A percentile compares a stretch with the other conserved stretches of the same genome.
phyloP scores from a whole-genome alignment of 352 stramenopile genomes.

The Thraustochytrium striatum region DNA sequence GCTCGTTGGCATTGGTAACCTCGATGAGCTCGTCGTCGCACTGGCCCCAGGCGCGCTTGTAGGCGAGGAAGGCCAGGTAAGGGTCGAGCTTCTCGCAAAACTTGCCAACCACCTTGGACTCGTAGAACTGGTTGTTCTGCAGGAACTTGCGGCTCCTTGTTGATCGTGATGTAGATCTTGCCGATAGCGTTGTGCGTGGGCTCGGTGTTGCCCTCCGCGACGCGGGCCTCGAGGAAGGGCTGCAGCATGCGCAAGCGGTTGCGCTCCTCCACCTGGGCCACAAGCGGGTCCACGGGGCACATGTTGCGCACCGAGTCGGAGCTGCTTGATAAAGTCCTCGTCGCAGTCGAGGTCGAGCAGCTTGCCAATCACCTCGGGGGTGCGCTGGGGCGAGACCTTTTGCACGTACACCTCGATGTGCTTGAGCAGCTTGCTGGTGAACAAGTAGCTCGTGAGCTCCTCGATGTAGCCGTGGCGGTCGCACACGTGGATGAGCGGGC shows the following conservation, averaged over 20 bases:
- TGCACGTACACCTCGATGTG: conserved; percentile 99
- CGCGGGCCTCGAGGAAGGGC: conserved; percentile 96
- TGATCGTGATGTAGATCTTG: conserved; percentile 99
- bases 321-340: conserved; percentile 99
- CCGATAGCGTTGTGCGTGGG: conserved; percentile 98
- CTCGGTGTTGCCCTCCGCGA: conserved; percentile 95
- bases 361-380: conserved; percentile 96
- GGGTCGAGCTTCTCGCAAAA: conserved; percentile 99
- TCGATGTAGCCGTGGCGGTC: conserved; percentile 99
- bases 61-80: conserved; percentile 96
- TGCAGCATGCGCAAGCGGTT: conserved; percentile 98
- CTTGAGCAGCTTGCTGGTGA: conserved; percentile 98
- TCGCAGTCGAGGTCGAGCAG: conserved; percentile 95
- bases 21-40: conserved; percentile 99
- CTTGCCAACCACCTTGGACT: conserved; percentile 95
- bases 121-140: conserved; percentile 99
- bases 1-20: conserved; percentile 95
- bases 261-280: conserved; percentile 96
- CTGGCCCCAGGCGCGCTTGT: conserved; percentile 94
- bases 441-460: conserved; percentile 99
- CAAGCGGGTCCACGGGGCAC: conserved; percentile 94
- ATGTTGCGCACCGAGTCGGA: conserved; percentile 64
- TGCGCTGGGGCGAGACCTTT: conserved; percentile 93
- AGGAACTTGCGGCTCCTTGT: conserved; percentile 99
- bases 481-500: conserved; percentile 98